Conservation (phyloP, 2,329 filamentous ascomycete genomes). For the Cytospora paraplurivora region DNA sequence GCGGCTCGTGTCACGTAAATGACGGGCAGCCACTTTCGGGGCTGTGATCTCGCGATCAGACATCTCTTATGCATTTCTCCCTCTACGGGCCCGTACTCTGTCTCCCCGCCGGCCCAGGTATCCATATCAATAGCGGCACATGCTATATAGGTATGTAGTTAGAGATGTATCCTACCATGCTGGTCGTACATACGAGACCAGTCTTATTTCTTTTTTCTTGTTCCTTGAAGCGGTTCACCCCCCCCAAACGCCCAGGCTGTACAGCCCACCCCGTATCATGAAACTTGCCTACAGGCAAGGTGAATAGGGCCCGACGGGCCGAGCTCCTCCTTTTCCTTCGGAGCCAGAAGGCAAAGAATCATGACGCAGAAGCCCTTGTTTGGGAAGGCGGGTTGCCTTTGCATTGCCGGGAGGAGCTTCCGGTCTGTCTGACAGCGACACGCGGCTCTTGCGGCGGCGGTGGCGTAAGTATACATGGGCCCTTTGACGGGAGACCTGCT, state of each 20-base stretch:
- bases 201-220: neutral
- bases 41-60: constrained; percentile 2
- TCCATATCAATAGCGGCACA: neutral
- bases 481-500: neutral
- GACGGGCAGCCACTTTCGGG: neutral
- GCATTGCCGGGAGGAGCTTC: constrained; percentile 9
- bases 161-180: too few relatives aligned
- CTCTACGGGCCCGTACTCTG: neutral
- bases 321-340: neutral
- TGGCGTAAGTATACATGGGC: neutral
- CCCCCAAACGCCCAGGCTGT: neutral
- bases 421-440: neutral
- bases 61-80: neutral
- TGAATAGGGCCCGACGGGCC: neutral
- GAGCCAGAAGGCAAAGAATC: neutral
- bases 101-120: neutral
- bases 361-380: constrained; percentile 6
- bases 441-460: neutral
- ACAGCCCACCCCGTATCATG: neutral
- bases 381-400: constrained; percentile 17
- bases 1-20: constrained; percentile 15
- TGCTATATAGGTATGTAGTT: neutral
- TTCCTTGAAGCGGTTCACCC: neutral
- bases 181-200: neutral
- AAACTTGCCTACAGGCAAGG: neutral